Evolutionary conservation across 257 asterid species (phyloP).

Genomic region (Penstemon newberryi): DNA sequence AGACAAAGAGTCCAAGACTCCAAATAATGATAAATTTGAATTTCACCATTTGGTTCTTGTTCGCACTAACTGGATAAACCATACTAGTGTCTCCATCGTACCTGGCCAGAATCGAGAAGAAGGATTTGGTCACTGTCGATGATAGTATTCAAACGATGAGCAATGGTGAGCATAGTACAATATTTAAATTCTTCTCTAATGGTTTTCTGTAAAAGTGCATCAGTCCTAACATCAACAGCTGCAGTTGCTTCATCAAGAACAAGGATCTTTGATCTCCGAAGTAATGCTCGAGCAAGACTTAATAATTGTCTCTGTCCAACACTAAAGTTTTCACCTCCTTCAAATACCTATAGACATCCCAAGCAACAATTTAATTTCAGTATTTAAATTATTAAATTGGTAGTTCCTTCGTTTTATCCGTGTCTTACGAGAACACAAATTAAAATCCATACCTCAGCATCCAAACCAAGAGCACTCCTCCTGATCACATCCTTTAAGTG

Average conservation of each 20-base stretch:
- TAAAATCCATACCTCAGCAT: slow-evolving; percentile 45
- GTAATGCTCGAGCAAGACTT: slow-evolving; percentile 53
- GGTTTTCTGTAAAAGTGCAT: slow-evolving; percentile 50
- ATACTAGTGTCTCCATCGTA: slow-evolving; percentile 9
- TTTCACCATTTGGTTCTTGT: too few species aligned
- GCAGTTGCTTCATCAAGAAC: slow-evolving; percentile 59
- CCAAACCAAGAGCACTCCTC: slow-evolving; percentile 46
- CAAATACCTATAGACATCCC: slow-evolving; percentile 36
- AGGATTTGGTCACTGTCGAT: slow-evolving; percentile 43
- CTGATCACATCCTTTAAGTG: slow-evolving; percentile 50
- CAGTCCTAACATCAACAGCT: slow-evolving; percentile 57
- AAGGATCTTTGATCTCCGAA: slow-evolving; percentile 49
- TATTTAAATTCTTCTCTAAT: slow-evolving; percentile 46
- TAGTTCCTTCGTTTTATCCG: not conserved
- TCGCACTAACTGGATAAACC: not conserved
- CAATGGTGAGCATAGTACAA: slow-evolving; percentile 52
- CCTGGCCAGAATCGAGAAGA: slow-evolving; percentile 51
- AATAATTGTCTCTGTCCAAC: slow-evolving; percentile 56
- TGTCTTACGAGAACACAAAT: not conserved
- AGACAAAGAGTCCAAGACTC: too few species aligned
- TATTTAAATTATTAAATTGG: too few species aligned
- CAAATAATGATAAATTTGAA: too few species aligned
- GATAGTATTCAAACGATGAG: slow-evolving; percentile 52
- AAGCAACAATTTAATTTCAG: not conserved
- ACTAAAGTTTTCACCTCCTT: slow-evolving; percentile 53